phyloP scores from a whole-genome alignment of 148 eudicot genomes.

The Pouteria glomerata region DNA sequence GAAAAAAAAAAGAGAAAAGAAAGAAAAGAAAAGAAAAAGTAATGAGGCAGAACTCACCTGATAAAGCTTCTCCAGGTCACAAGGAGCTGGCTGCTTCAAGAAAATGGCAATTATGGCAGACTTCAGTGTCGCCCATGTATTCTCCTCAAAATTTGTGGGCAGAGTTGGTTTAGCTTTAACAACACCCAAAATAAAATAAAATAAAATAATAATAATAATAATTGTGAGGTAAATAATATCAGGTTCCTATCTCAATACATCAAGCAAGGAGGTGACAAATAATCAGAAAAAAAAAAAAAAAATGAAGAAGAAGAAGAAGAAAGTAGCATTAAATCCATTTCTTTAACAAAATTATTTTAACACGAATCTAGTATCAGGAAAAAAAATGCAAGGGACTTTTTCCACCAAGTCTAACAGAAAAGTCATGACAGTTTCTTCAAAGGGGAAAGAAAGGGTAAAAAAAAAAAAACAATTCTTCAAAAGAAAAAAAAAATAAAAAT shows the following conservation, averaged over 20 bases:
- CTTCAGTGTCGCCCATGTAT: conserved; percentile 83
- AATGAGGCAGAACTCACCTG: conserved; percentile 36
- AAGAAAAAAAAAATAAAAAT: neutral
- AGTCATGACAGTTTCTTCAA: neutral
- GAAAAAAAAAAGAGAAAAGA: no score
- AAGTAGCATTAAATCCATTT: neutral
- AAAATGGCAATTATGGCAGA: conserved; percentile 92
- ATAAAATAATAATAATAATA: no score
- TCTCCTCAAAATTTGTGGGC: conserved; percentile 85
- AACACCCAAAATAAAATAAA: conserved; percentile 2
- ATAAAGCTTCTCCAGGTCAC: conserved; percentile 88
- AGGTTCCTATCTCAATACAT: neutral
- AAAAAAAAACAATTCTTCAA: neutral
- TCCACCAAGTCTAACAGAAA: neutral
- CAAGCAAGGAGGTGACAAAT: neutral
- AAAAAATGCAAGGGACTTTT: neutral
- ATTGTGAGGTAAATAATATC: conserved; percentile 8
- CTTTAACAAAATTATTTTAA: neutral
- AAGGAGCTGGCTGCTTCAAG: conserved; percentile 84
- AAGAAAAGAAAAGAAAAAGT: no score
- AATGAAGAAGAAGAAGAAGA: neutral
- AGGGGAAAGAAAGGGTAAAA: no score
- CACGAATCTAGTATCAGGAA: neutral
- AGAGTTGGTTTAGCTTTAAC: conserved; percentile 75
- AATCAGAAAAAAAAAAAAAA: neutral